Evolutionary conservation across 768 basidiomycete genomes (phyloP).

Genomic region (Astraeus odoratus): DNA sequence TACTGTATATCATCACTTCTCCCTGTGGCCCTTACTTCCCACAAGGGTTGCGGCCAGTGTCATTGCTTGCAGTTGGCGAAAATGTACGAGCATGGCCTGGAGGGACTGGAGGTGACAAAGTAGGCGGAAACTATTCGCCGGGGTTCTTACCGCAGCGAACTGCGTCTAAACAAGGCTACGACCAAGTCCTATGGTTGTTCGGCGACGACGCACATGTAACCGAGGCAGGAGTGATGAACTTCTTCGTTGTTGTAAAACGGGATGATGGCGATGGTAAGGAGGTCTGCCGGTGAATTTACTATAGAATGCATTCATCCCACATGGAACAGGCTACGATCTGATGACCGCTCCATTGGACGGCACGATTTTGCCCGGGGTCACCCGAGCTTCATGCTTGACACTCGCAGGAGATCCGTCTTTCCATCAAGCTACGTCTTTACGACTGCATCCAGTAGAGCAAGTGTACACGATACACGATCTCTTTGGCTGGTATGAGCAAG

Average conservation of each 20-base stretch:
- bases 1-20: slow-evolving; percentile 79
- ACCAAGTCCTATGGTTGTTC: slow-evolving; percentile 74
- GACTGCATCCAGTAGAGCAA: slow-evolving; percentile 47
- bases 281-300: not conserved
- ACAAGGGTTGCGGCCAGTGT: slow-evolving; percentile 45
- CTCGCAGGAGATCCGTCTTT: slow-evolving; percentile 62
- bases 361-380: slow-evolving; percentile 89
- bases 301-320: not conserved
- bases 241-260: slow-evolving; percentile 59
- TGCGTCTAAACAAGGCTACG: slow-evolving; percentile 63
- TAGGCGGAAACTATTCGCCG: slow-evolving; percentile 61
- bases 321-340: slow-evolving; percentile 71
- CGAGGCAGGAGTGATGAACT: slow-evolving; percentile 76
- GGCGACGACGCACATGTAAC: slow-evolving; percentile 50
- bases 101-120: slow-evolving; percentile 57
- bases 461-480: slow-evolving; percentile 55
- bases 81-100: slow-evolving; percentile 80
- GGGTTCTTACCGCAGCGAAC: slow-evolving; percentile 57
- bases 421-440: slow-evolving; percentile 16
- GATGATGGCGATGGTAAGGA: slow-evolving; percentile 46
- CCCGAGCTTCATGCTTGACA: slow-evolving; percentile 74
- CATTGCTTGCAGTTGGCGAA: slow-evolving; percentile 58
- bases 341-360: slow-evolving; percentile 88
- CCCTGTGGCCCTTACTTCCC: slow-evolving; percentile 48
- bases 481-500: slow-evolving; percentile 47